These are phyloP conservation scores for Pichia cactophila DNA, from an alignment of 1,139 yeast genomes.

Conservation along the genomic window DNA sequence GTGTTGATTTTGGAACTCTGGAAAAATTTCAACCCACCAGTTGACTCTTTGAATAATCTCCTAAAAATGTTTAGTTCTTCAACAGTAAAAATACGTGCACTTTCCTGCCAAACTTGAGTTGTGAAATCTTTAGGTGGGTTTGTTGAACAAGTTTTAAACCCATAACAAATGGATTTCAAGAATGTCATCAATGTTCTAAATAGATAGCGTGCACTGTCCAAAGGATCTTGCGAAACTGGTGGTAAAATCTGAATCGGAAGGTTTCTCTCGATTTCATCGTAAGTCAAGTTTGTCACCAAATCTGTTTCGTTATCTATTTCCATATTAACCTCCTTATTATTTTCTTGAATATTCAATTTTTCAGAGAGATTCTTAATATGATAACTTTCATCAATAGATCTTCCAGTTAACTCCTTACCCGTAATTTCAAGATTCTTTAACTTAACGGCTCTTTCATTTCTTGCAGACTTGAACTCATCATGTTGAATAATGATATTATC, in stretches of 20 bases:
- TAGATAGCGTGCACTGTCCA: conserved; percentile 80
- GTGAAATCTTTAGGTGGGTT: conserved; percentile 65
- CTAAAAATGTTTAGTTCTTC: conserved; percentile 80
- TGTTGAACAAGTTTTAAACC: conserved; percentile 85
- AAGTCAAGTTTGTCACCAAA: conserved; percentile 30
- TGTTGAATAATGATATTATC: conserved; percentile 61
- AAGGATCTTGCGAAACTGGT: conserved; percentile 48
- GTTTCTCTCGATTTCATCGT: conserved; percentile 40
- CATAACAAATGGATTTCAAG: conserved; percentile 82
- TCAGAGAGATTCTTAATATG: conserved; percentile 14
- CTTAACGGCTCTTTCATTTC: conserved; percentile 37
- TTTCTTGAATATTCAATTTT: conserved; percentile 7
- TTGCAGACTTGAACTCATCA: conserved; percentile 41
- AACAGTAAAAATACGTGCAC: conserved; percentile 71
- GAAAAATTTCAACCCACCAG: conserved; percentile 73
- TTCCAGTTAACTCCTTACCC: conserved; percentile 23
- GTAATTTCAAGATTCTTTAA: conserved; percentile 29
- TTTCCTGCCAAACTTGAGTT: conserved; percentile 74
- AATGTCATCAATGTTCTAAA: conserved; percentile 88
- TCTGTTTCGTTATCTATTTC: conserved; percentile 20
- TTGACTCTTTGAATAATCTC: conserved; percentile 75
- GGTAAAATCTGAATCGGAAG: conserved; percentile 43
- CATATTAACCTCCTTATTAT: conserved; percentile 10
- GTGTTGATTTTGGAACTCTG: conserved; percentile 44
- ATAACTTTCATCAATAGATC: conserved; percentile 16